Base-by-base conservation (phyloP, 2,329 filamentous ascomycete genomes). In the Ceratocystis eucalypticola region DNA sequence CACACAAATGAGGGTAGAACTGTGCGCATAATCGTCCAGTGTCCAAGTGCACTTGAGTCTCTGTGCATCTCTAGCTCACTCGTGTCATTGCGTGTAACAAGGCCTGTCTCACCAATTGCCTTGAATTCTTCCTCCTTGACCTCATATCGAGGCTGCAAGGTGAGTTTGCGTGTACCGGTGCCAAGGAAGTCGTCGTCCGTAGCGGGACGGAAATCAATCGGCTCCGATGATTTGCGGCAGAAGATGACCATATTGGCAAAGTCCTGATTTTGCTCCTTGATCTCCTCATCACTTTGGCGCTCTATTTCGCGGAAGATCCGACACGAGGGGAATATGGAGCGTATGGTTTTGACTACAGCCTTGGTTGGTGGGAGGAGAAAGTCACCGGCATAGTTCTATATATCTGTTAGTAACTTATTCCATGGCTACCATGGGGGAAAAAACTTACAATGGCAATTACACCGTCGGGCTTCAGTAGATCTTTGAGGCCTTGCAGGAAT, bases 161-260 rank as follows among this genome's bases (percentile, higher is more conserved):
- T 93, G 66, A 82, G 80, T 71, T 82, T 77, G 41, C 94, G 79
- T 12, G 88, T 85, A 53, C 84, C 79, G 73, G 88, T 96, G 46
- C 83, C 82, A 44, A 96, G 77, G 71, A 83, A 87, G 73, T 99
- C 94, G 1, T 78, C 77, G 5, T 80, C 74, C 0, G 76, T 77
- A 0, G 91, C 83, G 17, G 79, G 72, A 12, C 92, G 82, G 78
- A 97, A 97, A 0, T 73, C 77, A 46, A 91, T 76, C 0, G 76
- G 71, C 2, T 72, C 71, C 28, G 69, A 67, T 10, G 77, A 79
- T 76, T 91, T 93, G 67, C 84, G 86, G 80, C 94, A 99, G 78
- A 96, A 96, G 68, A 97, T 85, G 61, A 97, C 89, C 83, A 97
- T 91, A 78, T 99, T 99, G 73, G 91, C 90, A 74, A 97, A 96